A percentile compares a stretch with the other conserved stretches of the same genome.
Evolutionary conservation across 176 grass and related monocot species (phyloP).

Genomic region (Ananas comosus): DNA sequence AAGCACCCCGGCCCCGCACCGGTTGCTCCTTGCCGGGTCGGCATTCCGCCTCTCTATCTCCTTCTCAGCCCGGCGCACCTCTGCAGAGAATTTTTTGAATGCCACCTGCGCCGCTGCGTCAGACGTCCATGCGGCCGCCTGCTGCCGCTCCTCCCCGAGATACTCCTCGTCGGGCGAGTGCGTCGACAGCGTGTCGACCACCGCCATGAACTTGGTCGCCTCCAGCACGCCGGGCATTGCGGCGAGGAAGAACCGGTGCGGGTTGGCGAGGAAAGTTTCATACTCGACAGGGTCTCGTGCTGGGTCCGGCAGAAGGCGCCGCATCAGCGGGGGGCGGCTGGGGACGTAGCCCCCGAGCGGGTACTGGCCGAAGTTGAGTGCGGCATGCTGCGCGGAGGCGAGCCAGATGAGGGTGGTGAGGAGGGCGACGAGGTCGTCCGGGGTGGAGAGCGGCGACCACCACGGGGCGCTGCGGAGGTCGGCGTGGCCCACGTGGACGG

Average conservation of each 20-base stretch:
- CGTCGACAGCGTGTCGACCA: slow-evolving; percentile 91
- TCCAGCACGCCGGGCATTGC: slow-evolving; percentile 80
- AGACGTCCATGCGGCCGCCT: slow-evolving; percentile 56
- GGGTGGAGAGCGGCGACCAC: slow-evolving; percentile 75
- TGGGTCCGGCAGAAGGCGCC: slow-evolving; percentile 30
- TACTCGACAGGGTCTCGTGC: slow-evolving; percentile 45
- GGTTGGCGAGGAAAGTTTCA: slow-evolving; percentile 60
- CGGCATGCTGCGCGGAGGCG: slow-evolving; percentile 90
- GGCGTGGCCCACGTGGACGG: slow-evolving; percentile 68
- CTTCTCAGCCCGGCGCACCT: slow-evolving; percentile 60
- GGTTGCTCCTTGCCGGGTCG: slow-evolving; percentile 45
- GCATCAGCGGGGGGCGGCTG: slow-evolving; percentile 34
- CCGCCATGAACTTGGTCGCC: slow-evolving; percentile 98
- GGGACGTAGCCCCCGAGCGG: slow-evolving; percentile 46
- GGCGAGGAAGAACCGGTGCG: slow-evolving; percentile 88
- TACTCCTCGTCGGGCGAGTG: slow-evolving; percentile 99
- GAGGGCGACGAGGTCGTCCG: slow-evolving; percentile 49
- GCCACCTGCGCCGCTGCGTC: slow-evolving; percentile 52
- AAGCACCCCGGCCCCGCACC: slow-evolving; percentile 87
- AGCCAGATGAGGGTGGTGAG: slow-evolving; percentile 88
- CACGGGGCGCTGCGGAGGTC: slow-evolving; percentile 53
- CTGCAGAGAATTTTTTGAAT: slow-evolving; percentile 51
- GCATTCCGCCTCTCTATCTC: slow-evolving; percentile 55
- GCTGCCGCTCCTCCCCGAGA: slow-evolving; percentile 58
- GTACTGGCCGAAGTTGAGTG: slow-evolving; percentile 58